A percentile compares a stretch with the other conserved stretches of the same genome.
phyloP scores from a whole-genome alignment of 768 basidiomycete species.

The Lentinula sp. region DNA sequence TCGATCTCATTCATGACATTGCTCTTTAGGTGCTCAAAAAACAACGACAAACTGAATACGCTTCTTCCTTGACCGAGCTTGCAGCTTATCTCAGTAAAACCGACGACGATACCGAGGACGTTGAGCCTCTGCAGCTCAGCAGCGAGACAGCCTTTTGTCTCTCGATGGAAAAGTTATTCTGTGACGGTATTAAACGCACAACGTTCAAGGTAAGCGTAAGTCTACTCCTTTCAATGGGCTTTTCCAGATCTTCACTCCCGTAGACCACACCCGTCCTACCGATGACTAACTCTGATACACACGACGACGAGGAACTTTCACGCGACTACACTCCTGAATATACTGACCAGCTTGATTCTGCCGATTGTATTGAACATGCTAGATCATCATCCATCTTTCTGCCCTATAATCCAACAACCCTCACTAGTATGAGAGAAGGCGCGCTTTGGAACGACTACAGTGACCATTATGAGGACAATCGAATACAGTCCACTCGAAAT shows the following conservation, averaged over 20 bases:
- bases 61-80: constrained; percentile 21
- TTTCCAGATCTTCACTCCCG: background rate
- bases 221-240: background rate
- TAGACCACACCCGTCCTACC: background rate
- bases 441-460: background rate
- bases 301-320: constrained; percentile 17
- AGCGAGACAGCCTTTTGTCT: constrained; percentile 32
- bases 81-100: constrained; percentile 17
- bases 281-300: background rate
- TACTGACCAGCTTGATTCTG: background rate
- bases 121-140: constrained; percentile 13
- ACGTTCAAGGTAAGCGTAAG: constrained; percentile 37
- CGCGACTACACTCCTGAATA: constrained; percentile 7
- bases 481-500: background rate
- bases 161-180: constrained; percentile 38
- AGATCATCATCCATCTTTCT: background rate
- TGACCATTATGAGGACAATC: background rate
- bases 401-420: background rate
- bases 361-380: too few species aligned
- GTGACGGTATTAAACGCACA: constrained; percentile 30
- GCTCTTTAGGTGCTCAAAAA: constrained; percentile 19
- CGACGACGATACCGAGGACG: background rate
- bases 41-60: constrained; percentile 20
- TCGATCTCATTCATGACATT: background rate
- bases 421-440: background rate